Evolutionary conservation across 768 basidiomycete genomes (phyloP).

Genomic region (Collybia mongolica): DNA sequence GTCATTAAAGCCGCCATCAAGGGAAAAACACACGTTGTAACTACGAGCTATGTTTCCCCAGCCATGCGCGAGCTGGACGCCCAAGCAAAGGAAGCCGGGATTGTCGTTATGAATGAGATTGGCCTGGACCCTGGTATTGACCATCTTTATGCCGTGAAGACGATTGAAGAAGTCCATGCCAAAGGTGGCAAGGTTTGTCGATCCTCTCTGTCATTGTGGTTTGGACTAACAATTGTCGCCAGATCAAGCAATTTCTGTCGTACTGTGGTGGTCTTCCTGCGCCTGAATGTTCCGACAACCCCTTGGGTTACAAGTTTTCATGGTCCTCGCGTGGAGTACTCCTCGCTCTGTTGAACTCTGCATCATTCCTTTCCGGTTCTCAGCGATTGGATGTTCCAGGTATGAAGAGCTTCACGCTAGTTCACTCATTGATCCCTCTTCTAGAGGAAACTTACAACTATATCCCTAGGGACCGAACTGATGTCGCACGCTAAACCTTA

Average conservation of each 20-base stretch:
- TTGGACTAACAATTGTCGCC: background rate
- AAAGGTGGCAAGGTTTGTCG: constrained; percentile 86
- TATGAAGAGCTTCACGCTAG: constrained; percentile 82
- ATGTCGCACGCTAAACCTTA: constrained; percentile 92
- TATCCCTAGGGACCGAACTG: constrained; percentile 77
- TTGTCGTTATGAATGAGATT: constrained; percentile 96
- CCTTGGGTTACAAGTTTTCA: constrained; percentile 98
- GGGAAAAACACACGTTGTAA: constrained; percentile 89
- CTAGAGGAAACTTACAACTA: constrained; percentile 61
- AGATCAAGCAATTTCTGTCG: constrained; percentile 90
- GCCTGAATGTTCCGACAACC: constrained; percentile 87
- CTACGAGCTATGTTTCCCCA: constrained; percentile 92
- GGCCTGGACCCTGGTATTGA: constrained; percentile 96
- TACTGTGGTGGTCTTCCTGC: constrained; percentile 98
- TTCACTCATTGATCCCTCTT: constrained; percentile 84
- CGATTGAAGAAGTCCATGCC: constrained; percentile 89
- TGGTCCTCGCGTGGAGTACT: constrained; percentile 98
- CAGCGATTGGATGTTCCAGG: constrained; percentile 70
- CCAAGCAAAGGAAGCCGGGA: constrained; percentile 81
- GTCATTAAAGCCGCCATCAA: constrained; percentile 93
- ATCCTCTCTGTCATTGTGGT: background rate
- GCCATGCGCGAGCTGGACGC: constrained; percentile 86
- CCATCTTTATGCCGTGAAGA: constrained; percentile 92
- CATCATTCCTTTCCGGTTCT: constrained; percentile 71
- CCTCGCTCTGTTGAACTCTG: constrained; percentile 89